Conservation (phyloP, 2,329 filamentous ascomycete species). For the Apiospora arundinis region DNA sequence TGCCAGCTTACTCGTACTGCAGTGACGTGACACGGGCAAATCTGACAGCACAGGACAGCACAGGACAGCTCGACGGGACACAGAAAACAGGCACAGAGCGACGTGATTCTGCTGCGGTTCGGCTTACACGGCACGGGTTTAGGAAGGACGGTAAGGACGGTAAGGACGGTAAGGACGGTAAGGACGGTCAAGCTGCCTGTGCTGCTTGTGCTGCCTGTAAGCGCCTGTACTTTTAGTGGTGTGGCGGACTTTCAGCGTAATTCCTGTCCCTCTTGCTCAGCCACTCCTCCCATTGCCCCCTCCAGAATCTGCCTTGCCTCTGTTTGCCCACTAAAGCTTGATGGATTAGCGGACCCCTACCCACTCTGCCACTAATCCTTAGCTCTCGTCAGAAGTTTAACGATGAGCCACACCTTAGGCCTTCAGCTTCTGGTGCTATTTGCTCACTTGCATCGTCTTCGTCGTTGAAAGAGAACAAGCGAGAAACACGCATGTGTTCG, state of each 20-base stretch:
- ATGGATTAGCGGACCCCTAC: slow-evolving; percentile 1
- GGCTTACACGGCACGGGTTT: slow-evolving; percentile 2
- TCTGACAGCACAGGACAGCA: too few relatives aligned
- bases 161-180: too few relatives aligned
- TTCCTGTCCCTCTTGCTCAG: slow-evolving; percentile 5
- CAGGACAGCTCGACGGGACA: too few relatives aligned
- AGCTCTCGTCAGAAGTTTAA: background rate
- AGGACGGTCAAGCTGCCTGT: too few relatives aligned
- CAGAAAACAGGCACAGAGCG: background rate
- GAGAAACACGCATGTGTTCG: background rate
- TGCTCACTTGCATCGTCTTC: background rate
- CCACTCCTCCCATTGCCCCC: background rate
- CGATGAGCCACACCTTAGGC: background rate
- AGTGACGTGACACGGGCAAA: background rate
- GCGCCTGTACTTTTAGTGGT: background rate
- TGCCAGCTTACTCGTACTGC: slow-evolving; percentile 1
- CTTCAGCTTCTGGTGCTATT: background rate
- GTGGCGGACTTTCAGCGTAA: slow-evolving; percentile 18
- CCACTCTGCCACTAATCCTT: background rate
- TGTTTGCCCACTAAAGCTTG: background rate
- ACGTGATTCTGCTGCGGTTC: slow-evolving; percentile 2
- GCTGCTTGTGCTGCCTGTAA: background rate
- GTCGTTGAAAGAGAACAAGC: too few relatives aligned
- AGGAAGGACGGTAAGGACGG: background rate
- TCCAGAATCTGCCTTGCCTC: slow-evolving; percentile 1